These are phyloP conservation scores for Phylloporus sp. DNA, from an alignment of 768 basidiomycete genomes.

Conservation along the genomic window DNA sequence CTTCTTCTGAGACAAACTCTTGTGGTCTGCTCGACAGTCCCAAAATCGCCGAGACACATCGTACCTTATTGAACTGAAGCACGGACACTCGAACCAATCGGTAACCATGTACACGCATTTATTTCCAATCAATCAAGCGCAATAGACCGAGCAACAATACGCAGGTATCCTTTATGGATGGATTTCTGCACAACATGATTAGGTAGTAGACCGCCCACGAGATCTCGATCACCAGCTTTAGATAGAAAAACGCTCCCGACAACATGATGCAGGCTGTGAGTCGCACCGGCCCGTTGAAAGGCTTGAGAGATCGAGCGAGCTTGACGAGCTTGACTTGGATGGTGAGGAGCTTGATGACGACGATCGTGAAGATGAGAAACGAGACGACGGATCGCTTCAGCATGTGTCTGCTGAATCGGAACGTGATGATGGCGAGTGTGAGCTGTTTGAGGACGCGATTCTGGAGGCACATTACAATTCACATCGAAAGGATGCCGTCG, in stretches of 20 bases:
- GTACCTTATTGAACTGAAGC: no score
- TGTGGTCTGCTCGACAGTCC: no score
- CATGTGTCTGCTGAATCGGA: conserved; percentile 26
- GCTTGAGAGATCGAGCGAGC: conserved; percentile 22
- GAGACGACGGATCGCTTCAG: conserved; percentile 27
- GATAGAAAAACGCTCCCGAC: conserved; percentile 25
- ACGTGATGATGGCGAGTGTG: conserved; percentile 23
- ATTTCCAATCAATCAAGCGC: conserved; percentile 30
- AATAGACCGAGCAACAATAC: conserved; percentile 20
- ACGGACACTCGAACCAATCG: no score
- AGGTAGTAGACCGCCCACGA: conserved; percentile 27
- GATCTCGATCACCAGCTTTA: conserved; percentile 25
- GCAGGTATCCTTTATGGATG: conserved; percentile 22
- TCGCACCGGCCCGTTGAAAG: conserved; percentile 23
- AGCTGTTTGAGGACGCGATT: conserved; percentile 21
- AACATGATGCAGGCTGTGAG: conserved; percentile 22
- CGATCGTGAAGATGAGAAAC: conserved; percentile 28
- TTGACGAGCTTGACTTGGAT: conserved; percentile 29
- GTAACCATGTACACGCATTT: neutral
- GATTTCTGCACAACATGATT: conserved; percentile 25
- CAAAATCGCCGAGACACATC: no score
- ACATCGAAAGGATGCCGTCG: neutral
- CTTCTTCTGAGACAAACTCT: no score
- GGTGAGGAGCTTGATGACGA: conserved; percentile 27
- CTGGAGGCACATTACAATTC: conserved; percentile 3